These are phyloP conservation scores for Entomortierella parvispora DNA, from an alignment of 192 early-diverging fungal species.

Conservation along the genomic window DNA sequence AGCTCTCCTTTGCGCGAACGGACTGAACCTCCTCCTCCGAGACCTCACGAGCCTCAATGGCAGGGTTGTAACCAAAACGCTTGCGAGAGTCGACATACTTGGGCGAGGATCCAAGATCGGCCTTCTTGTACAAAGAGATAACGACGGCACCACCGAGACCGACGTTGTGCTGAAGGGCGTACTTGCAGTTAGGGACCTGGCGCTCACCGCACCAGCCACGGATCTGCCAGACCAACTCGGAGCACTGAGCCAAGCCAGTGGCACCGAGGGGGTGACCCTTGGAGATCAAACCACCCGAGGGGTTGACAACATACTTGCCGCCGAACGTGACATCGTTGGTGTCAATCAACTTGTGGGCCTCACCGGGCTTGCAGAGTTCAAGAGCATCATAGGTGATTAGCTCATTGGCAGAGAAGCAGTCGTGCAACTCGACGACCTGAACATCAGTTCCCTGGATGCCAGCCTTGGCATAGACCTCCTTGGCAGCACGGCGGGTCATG, in stretches of 20 bases:
- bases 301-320: conserved; percentile 76
- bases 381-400: conserved; percentile 81
- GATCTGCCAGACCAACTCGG: conserved; percentile 69
- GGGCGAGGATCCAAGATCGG: conserved; percentile 33
- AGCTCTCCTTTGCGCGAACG: conserved; percentile 56
- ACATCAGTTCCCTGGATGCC: conserved; percentile 70
- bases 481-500: conserved; percentile 76
- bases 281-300: conserved; percentile 78
- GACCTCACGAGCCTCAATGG: conserved; percentile 68
- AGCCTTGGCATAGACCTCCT: conserved; percentile 63
- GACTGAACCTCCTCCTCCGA: conserved; percentile 65
- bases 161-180: conserved; percentile 79
- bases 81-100: conserved; percentile 50
- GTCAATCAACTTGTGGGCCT: conserved; percentile 71
- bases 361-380: conserved; percentile 69
- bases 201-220: conserved; percentile 73
- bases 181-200: conserved; percentile 71
- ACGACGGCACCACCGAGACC: conserved; percentile 81
- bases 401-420: conserved; percentile 83
- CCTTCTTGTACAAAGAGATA: conserved; percentile 68
- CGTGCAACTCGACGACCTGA: conserved; percentile 78
- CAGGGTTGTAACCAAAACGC: conserved; percentile 66
- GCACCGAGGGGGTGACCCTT: conserved; percentile 84
- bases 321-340: conserved; percentile 66
- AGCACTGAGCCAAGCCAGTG: conserved; percentile 81